phyloP scores from a whole-genome alignment of 1,284 basidiomycete genomes.

The Baeospora myosura region DNA sequence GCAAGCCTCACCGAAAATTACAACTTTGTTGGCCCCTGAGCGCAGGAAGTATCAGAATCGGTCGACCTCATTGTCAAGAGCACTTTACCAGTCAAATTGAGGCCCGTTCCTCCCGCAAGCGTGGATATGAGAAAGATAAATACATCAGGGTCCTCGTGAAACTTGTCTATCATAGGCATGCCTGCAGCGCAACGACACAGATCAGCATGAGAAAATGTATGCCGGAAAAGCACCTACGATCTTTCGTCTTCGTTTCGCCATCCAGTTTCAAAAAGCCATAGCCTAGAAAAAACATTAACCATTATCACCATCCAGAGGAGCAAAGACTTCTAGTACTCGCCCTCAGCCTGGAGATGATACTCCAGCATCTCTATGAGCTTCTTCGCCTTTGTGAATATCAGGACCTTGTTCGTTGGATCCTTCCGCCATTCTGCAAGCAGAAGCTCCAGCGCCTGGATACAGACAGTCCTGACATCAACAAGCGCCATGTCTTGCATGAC shows the following conservation, averaged over 20 bases:
- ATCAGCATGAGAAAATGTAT: neutral
- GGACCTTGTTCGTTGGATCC: conserved; percentile 64
- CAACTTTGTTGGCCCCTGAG: conserved; percentile 73
- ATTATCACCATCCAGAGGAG: neutral
- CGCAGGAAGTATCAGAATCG: conserved; percentile 1
- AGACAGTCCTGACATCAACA: neutral
- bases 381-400: conserved; percentile 83
- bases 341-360: conserved; percentile 51
- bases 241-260: conserved; percentile 56
- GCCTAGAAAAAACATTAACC: conserved; percentile 25
- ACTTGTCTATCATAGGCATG: conserved; percentile 75
- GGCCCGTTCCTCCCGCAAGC: conserved; percentile 67
- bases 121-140: conserved; percentile 80
- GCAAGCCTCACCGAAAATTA: conserved; percentile 64
- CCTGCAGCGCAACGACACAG: conserved; percentile 35
- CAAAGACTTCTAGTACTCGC: conserved; percentile 26
- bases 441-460: conserved; percentile 57
- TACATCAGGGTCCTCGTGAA: conserved; percentile 66
- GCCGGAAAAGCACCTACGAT: conserved; percentile 39
- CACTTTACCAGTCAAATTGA: conserved; percentile 53
- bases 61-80: conserved; percentile 1
- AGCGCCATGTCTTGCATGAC: neutral
- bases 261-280: conserved; percentile 68
- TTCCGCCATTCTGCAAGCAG: conserved; percentile 61
- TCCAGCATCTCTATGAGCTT: conserved; percentile 77